Evolutionary conservation across 768 basidiomycete species (phyloP).

Genomic region (Xerocomellus chrysenteron): DNA sequence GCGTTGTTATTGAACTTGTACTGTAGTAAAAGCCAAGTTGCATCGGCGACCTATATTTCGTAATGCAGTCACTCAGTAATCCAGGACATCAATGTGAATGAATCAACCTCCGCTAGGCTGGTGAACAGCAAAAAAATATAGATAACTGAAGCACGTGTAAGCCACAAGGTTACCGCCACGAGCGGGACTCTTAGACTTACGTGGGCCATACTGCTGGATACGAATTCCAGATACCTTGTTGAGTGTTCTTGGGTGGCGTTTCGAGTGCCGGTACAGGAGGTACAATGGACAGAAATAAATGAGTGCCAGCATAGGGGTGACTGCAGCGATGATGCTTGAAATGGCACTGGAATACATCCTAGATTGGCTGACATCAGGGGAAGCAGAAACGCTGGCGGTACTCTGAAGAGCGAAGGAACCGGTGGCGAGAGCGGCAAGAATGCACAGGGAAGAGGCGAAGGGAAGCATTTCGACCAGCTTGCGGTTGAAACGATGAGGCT

Average conservation of each 20-base stretch:
- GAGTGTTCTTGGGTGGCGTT: slow-evolving; percentile 45
- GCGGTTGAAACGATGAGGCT: slow-evolving; percentile 13
- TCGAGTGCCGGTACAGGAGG: slow-evolving; percentile 47
- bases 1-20: slow-evolving; percentile 52
- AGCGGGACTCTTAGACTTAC: slow-evolving; percentile 34
- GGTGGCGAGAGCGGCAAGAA: slow-evolving; percentile 34
- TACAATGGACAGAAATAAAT: slow-evolving; percentile 53
- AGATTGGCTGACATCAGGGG: slow-evolving; percentile 26
- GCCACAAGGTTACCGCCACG: slow-evolving; percentile 15
- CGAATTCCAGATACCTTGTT: slow-evolving; percentile 50
- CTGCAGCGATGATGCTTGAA: slow-evolving; percentile 35
- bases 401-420: slow-evolving; percentile 33
- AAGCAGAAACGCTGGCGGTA: slow-evolving; percentile 5
- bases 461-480: slow-evolving; percentile 40
- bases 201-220: slow-evolving; percentile 51
- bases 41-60: slow-evolving; percentile 44
- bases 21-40: slow-evolving; percentile 60
- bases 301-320: slow-evolving; percentile 36
- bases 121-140: slow-evolving; percentile 51
- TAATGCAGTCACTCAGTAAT: slow-evolving; percentile 2
- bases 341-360: slow-evolving; percentile 37
- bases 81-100: background rate
- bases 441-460: slow-evolving; percentile 34
- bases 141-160: slow-evolving; percentile 36
- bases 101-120: slow-evolving; percentile 47